Conservation (phyloP, 495 filamentous ascomycete species). For the Hypoxylon fragiforme region DNA sequence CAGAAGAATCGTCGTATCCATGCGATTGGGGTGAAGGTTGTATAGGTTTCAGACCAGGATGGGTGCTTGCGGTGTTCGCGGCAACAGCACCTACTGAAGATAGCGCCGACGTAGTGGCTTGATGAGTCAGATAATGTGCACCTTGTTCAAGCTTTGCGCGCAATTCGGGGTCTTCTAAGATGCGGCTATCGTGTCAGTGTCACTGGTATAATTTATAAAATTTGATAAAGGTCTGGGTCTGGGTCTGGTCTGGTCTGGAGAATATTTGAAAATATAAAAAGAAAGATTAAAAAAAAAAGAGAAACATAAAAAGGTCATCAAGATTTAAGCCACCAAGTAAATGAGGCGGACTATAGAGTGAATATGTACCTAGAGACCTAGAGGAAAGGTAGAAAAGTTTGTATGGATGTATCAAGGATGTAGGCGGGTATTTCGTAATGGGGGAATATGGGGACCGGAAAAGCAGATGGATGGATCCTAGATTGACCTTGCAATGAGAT, state of each 20-base stretch:
- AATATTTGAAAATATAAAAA: slow-evolving; percentile 1
- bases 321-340: slow-evolving; percentile 19
- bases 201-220: too few species aligned
- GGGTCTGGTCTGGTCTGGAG: too few species aligned
- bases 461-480: slow-evolving; percentile 35
- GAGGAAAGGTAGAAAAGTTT: slow-evolving; percentile 31
- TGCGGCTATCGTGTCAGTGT: slow-evolving; percentile 16
- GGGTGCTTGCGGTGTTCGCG: neutral
- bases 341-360: slow-evolving; percentile 30
- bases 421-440: slow-evolving; percentile 37
- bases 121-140: slow-evolving; percentile 12
- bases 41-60: slow-evolving; percentile 25
- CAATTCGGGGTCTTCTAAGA: slow-evolving; percentile 25
- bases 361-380: too few species aligned
- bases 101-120: slow-evolving; percentile 12
- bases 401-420: slow-evolving; percentile 28
- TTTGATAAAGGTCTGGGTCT: too few species aligned
- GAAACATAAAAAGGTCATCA: slow-evolving; percentile 17
- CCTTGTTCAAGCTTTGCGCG: slow-evolving; percentile 24
- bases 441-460: slow-evolving; percentile 31
- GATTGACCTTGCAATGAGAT: slow-evolving; percentile 37
- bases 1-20: slow-evolving; percentile 26
- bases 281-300: slow-evolving; percentile 9
- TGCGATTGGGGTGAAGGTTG: slow-evolving; percentile 27
- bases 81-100: slow-evolving; percentile 5